Evolutionary conservation across 768 basidiomycete species (phyloP).

Genomic region (Hemileccinum impolitum): DNA sequence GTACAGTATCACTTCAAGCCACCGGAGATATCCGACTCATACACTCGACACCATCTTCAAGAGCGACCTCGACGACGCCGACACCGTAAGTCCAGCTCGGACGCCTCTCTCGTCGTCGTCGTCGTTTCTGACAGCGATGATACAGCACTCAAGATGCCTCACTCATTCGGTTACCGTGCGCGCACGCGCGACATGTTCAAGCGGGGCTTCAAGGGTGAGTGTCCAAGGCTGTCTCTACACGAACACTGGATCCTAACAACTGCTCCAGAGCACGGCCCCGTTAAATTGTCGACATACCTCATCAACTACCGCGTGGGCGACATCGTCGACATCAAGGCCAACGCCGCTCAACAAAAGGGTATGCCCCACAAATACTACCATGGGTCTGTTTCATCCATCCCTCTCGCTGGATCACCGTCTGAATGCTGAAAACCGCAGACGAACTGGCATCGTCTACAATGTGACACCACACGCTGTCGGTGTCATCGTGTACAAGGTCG

Average conservation of each 20-base stretch:
- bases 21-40: conserved; percentile 56
- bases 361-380: conserved; percentile 99
- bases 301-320: conserved; percentile 93
- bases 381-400: conserved; percentile 56
- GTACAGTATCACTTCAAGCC: conserved; percentile 60
- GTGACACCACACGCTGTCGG: conserved; percentile 93
- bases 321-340: conserved; percentile 99
- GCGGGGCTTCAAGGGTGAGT: conserved; percentile 93
- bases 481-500: conserved; percentile 96
- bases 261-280: conserved; percentile 75
- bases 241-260: conserved; percentile 1
- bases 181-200: conserved; percentile 99
- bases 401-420: conserved; percentile 1
- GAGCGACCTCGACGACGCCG: conserved; percentile 49
- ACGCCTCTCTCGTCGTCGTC: conserved; percentile 18
- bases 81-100: conserved; percentile 38
- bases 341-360: conserved; percentile 98
- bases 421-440: conserved; percentile 44
- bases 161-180: conserved; percentile 99
- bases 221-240: conserved; percentile 10
- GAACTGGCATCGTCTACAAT: conserved; percentile 98
- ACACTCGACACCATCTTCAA: conserved; percentile 34
- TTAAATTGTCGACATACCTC: conserved; percentile 91
- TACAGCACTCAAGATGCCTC: conserved; percentile 86
- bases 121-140: conserved; percentile 6